Evolutionary conservation across 2,329 filamentous ascomycete species (phyloP), one percentile per base, ranked within the genome.

Genomic region (Xylaria hypoxylon): DNA sequence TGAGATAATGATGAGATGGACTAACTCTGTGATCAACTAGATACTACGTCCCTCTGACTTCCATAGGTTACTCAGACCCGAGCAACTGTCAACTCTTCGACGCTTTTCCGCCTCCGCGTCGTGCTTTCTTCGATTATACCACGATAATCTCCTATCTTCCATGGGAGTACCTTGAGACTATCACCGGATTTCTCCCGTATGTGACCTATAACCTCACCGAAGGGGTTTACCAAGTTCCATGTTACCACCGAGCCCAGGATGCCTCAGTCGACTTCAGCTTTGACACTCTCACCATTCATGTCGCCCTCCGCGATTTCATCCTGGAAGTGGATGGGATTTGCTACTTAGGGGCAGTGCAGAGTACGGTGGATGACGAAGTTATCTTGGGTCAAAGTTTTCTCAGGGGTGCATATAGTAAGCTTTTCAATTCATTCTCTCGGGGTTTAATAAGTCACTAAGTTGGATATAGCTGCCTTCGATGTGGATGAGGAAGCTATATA

Each of bases 241-340:
- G 71, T 44, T 47, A 44, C 35, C 53, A 70, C 31, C 68, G 69
- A 42, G 24, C 51, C 24, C 62, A 56, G 7, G 59, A 67, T 38
- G 69, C 67, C 10, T 69, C 68, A 11, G 42, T 72, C 38, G 66
- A 70, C 44, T 70, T 72, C 26, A 59, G 59, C 48, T 70, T 72
- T 22, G 55, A 59, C 40, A 42, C 57, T 13, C 33, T 57, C 11
- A 17, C n/a, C n/a, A 71, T 72, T 13, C 51, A 40, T n/a, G 68
- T 72, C 5, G 65, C 69, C 2, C 28, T 70, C 10, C 60, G 62
- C 10, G 68, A 71, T n/a, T 71, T 72, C 52, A 65, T 72, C 26
- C 35, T 71, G 2, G 53, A 69, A 48, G 38, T 59, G 5, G 45
- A 59, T 15, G 60, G 53, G 15, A 33, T 48, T 3, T 72, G 71